Evolutionary conservation across 2,329 filamentous ascomycete genomes (phyloP).

Genomic region (Fusarium sp.): DNA sequence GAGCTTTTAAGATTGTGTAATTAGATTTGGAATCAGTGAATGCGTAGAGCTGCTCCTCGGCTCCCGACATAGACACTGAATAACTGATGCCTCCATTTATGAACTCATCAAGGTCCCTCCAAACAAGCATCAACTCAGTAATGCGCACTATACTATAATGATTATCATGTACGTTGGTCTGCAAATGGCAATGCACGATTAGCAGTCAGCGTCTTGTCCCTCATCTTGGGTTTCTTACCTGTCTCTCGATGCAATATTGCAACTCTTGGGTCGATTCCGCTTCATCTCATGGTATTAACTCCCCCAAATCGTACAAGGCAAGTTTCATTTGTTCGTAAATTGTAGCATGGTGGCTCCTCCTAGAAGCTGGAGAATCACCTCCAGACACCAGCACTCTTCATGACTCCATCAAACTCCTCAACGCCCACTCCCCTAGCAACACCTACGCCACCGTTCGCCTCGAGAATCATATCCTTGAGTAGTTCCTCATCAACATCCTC

Average conservation of each 20-base stretch:
- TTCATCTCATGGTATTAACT: neutral
- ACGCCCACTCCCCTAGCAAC: conserved; percentile 75
- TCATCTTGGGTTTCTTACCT: conserved; percentile 1
- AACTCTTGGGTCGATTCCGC: neutral
- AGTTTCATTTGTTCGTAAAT: conserved; percentile 30
- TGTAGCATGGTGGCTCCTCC: conserved; percentile 1
- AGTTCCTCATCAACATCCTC: conserved; percentile 86
- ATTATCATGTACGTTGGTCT: neutral
- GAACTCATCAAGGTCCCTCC: neutral
- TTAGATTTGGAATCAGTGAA: neutral
- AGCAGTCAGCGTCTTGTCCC: neutral
- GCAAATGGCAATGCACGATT: neutral
- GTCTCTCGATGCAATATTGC: neutral
- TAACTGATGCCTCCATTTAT: neutral
- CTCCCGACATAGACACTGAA: neutral
- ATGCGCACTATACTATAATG: neutral
- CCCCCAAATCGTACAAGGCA: conserved; percentile 5
- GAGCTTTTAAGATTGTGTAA: conserved; percentile 13
- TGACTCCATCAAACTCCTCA: conserved; percentile 86
- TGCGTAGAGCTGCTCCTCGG: neutral
- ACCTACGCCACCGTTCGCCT: conserved; percentile 86
- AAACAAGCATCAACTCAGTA: neutral
- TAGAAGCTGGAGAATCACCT: conserved; percentile 57
- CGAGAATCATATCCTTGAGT: conserved; percentile 91
- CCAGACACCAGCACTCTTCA: conserved; percentile 86